Percentiles rank a stretch among this genome's conserved stretches.
These are phyloP conservation scores for Fomitiporia mediterranea DNA, from an alignment of 1,284 basidiomycete genomes.

Conservation along the genomic window DNA sequence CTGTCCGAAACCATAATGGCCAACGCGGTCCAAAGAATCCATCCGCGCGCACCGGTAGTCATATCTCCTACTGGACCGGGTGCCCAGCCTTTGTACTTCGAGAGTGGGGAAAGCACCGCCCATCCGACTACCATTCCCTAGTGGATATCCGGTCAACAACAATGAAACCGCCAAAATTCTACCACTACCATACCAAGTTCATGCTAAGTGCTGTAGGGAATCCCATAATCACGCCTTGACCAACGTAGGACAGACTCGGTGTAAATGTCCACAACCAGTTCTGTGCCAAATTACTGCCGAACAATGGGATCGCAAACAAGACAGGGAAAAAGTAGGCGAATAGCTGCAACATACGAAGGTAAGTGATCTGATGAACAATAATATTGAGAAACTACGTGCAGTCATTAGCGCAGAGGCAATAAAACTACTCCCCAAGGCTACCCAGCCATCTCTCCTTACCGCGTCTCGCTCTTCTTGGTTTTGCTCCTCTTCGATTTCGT, in stretches of 20 bases:
- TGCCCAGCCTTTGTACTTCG: constrained; percentile 83
- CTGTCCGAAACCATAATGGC: constrained; percentile 95
- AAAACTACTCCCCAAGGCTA: constrained; percentile 73
- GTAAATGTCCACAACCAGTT: constrained; percentile 96
- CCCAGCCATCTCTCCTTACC: constrained; percentile 64
- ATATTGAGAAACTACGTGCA: constrained; percentile 39
- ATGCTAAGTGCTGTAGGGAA: constrained; percentile 92
- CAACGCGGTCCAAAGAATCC: constrained; percentile 93
- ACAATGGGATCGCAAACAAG: constrained; percentile 86
- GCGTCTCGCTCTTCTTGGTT: constrained; percentile 36
- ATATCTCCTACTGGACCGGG: constrained; percentile 85
- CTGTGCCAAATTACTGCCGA: constrained; percentile 81
- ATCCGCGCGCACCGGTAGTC: constrained; percentile 79
- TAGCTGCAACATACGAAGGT: constrained; percentile 43
- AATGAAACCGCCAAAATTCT: background rate
- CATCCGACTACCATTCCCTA: constrained; percentile 95
- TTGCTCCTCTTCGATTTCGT: constrained; percentile 30
- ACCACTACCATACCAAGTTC: constrained; percentile 59
- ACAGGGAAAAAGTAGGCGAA: constrained; percentile 84
- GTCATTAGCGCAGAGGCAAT: constrained; percentile 65
- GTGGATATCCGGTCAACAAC: constrained; percentile 5
- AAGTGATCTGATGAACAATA: constrained; percentile 6
- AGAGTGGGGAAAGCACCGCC: constrained; percentile 85
- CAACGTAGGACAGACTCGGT: constrained; percentile 86
- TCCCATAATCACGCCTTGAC: constrained; percentile 98